Evolutionary conservation across 352 stramenopile species (phyloP).

Genomic region (Pythium pyrilobum): DNA sequence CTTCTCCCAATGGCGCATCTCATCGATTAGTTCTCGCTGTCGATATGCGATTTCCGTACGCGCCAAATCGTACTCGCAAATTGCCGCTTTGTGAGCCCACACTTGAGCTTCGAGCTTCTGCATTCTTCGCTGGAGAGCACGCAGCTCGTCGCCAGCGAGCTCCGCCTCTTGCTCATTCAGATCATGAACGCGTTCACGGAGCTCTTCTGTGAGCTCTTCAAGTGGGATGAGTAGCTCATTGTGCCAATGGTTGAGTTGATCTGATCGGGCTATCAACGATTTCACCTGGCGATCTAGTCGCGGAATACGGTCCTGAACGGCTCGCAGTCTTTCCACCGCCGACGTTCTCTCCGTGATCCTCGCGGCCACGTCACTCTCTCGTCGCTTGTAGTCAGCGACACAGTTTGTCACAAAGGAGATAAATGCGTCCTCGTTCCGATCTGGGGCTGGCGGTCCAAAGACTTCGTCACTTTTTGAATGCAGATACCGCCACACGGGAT

Average conservation of each 20-base stretch:
- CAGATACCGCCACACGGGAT: not conserved
- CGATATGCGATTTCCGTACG: not conserved
- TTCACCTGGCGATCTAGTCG: not conserved
- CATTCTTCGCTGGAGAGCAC: not conserved
- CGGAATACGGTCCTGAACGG: conserved; percentile 1
- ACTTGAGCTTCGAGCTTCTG: conserved; percentile 11
- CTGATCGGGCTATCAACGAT: not conserved
- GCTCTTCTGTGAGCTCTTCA: not conserved
- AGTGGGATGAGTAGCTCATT: conserved; percentile 5
- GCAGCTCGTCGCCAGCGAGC: conserved; percentile 3
- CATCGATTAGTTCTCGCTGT: not conserved
- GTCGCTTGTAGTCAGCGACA: conserved; percentile 1
- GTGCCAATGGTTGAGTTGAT: conserved; percentile 5
- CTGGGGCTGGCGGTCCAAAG: not conserved
- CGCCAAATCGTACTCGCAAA: conserved; percentile 15
- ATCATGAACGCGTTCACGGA: not conserved
- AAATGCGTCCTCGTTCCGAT: not conserved
- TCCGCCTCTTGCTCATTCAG: conserved; percentile 8
- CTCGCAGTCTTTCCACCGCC: not conserved
- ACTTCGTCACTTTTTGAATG: not conserved
- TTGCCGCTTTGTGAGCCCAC: conserved; percentile 14
- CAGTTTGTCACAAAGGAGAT: conserved; percentile 8
- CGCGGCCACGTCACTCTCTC: not conserved
- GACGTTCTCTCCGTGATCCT: not conserved
- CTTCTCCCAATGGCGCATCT: conserved; percentile 12